phyloP scores from a whole-genome alignment of 768 basidiomycete species.

The Phanerochaete carnosa region DNA sequence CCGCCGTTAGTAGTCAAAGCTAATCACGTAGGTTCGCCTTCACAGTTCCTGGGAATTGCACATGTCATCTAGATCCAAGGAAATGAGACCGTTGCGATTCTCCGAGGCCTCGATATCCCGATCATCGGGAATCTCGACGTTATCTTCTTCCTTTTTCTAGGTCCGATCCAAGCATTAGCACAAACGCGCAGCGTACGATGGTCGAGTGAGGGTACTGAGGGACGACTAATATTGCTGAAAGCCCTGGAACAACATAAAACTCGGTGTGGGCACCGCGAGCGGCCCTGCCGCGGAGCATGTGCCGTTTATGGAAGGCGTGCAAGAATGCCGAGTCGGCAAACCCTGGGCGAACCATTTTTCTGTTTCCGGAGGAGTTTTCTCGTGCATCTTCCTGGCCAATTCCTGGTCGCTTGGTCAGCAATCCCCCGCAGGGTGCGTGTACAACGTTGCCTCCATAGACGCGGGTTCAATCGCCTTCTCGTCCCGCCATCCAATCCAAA shows the following conservation, averaged over 20 bases:
- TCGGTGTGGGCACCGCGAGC: background rate
- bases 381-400: background rate
- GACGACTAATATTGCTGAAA: too few species aligned
- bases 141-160: too few species aligned
- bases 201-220: too few species aligned
- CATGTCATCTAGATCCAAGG: background rate
- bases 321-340: background rate
- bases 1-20: background rate
- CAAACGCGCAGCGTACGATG: too few species aligned
- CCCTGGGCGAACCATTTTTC: background rate
- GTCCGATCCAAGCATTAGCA: too few species aligned
- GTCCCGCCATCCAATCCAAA: background rate
- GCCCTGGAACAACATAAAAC: too few species aligned
- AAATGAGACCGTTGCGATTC: background rate
- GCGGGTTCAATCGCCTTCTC: background rate
- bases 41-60: background rate
- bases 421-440: too few species aligned
- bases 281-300: background rate
- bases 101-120: conserved; percentile 3
- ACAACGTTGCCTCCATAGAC: background rate
- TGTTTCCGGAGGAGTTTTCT: background rate
- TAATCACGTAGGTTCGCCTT: conserved; percentile 3
- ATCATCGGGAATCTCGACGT: background rate
- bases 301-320: background rate
- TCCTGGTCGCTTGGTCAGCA: background rate